These are phyloP conservation scores for Dorcoceras hygrometricum DNA, from an alignment of 257 asterid genomes.

Conservation along the genomic window DNA sequence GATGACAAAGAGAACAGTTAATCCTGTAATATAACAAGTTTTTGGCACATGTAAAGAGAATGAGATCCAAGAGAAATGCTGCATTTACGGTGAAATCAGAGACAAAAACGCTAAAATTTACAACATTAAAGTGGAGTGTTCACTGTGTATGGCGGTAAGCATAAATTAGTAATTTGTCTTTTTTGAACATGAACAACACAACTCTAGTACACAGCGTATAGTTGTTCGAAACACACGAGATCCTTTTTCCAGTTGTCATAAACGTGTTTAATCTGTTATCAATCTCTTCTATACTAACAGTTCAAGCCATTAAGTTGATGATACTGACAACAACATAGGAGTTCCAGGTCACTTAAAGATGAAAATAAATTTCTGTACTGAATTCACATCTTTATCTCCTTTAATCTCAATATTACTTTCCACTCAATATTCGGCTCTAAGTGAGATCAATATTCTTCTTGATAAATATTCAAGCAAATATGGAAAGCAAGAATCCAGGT, in stretches of 20 bases:
- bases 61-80: neutral
- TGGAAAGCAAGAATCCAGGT: neutral
- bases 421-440: slow-evolving; percentile 13
- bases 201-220: neutral
- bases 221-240: neutral
- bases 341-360: neutral
- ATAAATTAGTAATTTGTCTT: neutral
- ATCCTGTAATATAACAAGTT: neutral
- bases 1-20: slow-evolving; percentile 1
- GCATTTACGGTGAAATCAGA: neutral
- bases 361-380: neutral
- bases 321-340: neutral
- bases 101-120: neutral
- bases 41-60: neutral
- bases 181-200: no score
- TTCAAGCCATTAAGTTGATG: neutral
- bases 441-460: slow-evolving; percentile 13
- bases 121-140: neutral
- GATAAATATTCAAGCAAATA: neutral
- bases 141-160: no score
- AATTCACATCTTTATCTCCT: neutral
- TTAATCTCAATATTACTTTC: neutral
- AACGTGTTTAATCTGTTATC: neutral
- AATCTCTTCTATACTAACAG: neutral
- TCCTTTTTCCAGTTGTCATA: neutral